A percentile compares a stretch with the other conserved stretches of the same genome.
These are phyloP conservation scores for Candida suzukii DNA, from an alignment of 805 yeast species.

Conservation along the genomic window DNA sequence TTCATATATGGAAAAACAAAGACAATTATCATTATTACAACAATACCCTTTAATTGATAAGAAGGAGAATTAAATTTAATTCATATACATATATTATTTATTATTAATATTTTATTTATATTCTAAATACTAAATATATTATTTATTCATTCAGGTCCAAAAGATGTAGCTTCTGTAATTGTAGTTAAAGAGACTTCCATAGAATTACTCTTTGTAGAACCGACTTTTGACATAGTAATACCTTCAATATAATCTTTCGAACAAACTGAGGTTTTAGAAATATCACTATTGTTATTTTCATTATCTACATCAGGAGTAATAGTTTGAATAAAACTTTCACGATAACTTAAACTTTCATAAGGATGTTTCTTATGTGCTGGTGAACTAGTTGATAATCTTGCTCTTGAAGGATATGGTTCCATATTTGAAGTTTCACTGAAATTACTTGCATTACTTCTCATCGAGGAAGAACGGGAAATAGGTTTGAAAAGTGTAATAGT, in stretches of 20 bases:
- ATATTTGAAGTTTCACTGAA: neutral
- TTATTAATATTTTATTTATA: no score
- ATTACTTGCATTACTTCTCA: neutral
- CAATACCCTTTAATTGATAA: neutral
- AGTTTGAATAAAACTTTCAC: neutral
- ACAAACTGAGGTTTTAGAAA: no score
- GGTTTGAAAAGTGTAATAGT: constrained; percentile 26
- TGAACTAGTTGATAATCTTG: neutral
- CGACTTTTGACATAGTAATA: no score
- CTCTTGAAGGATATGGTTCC: neutral
- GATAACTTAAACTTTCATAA: neutral
- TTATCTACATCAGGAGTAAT: neutral
- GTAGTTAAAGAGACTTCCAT: neutral
- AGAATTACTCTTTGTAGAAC: neutral
- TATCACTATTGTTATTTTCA: no score
- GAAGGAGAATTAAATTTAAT: no score
- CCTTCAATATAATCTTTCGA: no score
- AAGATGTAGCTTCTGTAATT: neutral
- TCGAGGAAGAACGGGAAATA: constrained; percentile 2
- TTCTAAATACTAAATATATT: no score
- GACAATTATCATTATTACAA: neutral
- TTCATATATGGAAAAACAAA: constrained; percentile 1
- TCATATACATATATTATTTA: no score
- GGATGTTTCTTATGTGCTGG: neutral
- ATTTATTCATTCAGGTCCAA: no score